A percentile compares a stretch with the other conserved stretches of the same genome.
Evolutionary conservation across 768 basidiomycete species (phyloP).

Genomic region (Pilatotrama ljubarskyi): DNA sequence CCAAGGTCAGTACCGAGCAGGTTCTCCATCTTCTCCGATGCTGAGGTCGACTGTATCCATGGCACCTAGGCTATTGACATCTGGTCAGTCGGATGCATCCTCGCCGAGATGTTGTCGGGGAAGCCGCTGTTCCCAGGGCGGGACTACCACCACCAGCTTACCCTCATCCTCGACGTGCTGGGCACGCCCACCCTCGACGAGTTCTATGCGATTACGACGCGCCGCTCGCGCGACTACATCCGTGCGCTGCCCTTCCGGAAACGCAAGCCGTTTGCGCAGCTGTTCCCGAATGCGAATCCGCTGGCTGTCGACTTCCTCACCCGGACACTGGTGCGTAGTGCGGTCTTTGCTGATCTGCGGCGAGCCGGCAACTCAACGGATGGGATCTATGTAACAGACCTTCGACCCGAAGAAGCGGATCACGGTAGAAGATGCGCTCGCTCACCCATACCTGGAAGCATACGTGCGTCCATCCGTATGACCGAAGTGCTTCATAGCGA

Average conservation of each 20-base stretch:
- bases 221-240: constrained; percentile 91
- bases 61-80: constrained; percentile 72
- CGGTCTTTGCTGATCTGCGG: background rate
- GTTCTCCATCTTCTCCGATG: background rate
- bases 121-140: constrained; percentile 97
- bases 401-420: constrained; percentile 98
- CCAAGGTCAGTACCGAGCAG: constrained; percentile 54
- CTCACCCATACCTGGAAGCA: constrained; percentile 94
- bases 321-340: constrained; percentile 64
- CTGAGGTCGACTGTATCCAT: background rate
- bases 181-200: constrained; percentile 97
- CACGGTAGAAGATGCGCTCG: constrained; percentile 90
- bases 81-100: constrained; percentile 86
- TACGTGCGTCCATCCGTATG: constrained; percentile 55
- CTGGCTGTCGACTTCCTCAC: constrained; percentile 76
- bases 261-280: constrained; percentile 71
- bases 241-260: constrained; percentile 93
- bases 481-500: constrained; percentile 13
- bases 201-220: constrained; percentile 94
- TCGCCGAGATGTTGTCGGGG: constrained; percentile 96
- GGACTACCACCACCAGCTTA: constrained; percentile 95
- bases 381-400: constrained; percentile 49
- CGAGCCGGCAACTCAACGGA: background rate
- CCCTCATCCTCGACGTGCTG: constrained; percentile 93
- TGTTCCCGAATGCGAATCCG: constrained; percentile 92